Percentiles rank a stretch among this genome's conserved stretches.
These are phyloP conservation scores for Neonectria coccinea DNA, from an alignment of 2,329 filamentous ascomycete species.

Conservation along the genomic window DNA sequence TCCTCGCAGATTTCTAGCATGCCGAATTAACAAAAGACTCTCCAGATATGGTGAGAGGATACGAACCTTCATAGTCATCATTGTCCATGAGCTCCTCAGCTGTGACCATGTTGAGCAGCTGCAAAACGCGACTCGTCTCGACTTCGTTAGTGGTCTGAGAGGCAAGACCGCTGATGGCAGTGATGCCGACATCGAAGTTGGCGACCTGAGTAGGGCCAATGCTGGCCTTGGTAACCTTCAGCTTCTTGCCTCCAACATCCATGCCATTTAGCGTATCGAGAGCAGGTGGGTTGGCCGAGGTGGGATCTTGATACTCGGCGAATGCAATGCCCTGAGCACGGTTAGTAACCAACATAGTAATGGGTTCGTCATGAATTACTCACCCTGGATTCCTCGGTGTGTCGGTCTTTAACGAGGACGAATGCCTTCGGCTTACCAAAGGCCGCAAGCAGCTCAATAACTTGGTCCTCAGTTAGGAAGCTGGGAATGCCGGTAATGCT, in stretches of 20 bases:
- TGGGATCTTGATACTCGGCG: slow-evolving; percentile 88
- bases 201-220: slow-evolving; percentile 93
- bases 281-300: slow-evolving; percentile 79
- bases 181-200: slow-evolving; percentile 94
- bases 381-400: slow-evolving; percentile 88
- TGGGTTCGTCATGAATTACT: slow-evolving; percentile 48
- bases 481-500: slow-evolving; percentile 89
- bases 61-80: slow-evolving; percentile 92
- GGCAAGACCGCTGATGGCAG: slow-evolving; percentile 97
- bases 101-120: slow-evolving; percentile 98
- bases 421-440: slow-evolving; percentile 97
- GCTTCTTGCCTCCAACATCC: slow-evolving; percentile 86
- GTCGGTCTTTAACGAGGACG: slow-evolving; percentile 85
- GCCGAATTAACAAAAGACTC: slow-evolving; percentile 49
- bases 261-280: slow-evolving; percentile 93
- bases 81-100: slow-evolving; percentile 92
- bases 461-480: slow-evolving; percentile 91
- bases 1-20: slow-evolving; percentile 92
- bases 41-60: too few species aligned
- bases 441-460: slow-evolving; percentile 87
- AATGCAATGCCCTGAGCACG: slow-evolving; percentile 85
- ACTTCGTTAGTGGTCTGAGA: slow-evolving; percentile 84
- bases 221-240: slow-evolving; percentile 90
- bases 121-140: slow-evolving; percentile 85
- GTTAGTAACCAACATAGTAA: slow-evolving; percentile 45